Evolutionary conservation across 371 early-diverging fungal genomes (phyloP), one percentile per base, ranked within the genome.

Genomic region (Entomophthora muscae): DNA sequence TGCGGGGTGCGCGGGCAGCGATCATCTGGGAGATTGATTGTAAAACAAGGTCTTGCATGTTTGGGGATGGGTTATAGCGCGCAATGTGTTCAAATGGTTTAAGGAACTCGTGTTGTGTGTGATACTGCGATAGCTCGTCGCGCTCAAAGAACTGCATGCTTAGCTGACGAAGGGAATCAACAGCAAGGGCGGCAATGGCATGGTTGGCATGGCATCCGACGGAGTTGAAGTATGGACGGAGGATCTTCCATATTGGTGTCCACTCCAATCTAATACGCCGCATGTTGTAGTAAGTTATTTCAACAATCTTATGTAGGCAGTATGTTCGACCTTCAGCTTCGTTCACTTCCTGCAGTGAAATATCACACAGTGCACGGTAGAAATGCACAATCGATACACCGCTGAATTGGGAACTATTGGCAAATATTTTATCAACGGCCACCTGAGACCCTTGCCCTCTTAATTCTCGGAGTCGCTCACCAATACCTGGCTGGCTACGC

Each of bases 261-360:
- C 96, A 96, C 73, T 96, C 96, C 67, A 94, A 82, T 69, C 93
- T 83, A 67, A 96, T 96, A 76, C 96, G 89, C 53, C 81, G 83
- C 96, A 96, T 96, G 76, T 96, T 96, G 80, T 96, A 96, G 78
- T 93, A 93, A 0, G 88, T 83, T 29, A 96, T 92, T 66, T 96
- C 96, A 0, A 96, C 93, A 2, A 96, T 80, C 61, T 91, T 85
- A 66, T 88, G 90, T 63, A 94, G 72, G 70, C 89, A 89, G 76
- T 90, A 93, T 85, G 92, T 87, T 10, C 90, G 71, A 24, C 92
- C 79, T 30, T 78, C 76, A 63, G 75, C 64, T 2, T 85, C 80
- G 0, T 83, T 78, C 53, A 95, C 89, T 67, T 93, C 96, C 65
- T 91, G 88, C 89, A 89, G 90, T 5, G 92, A 90, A 0, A 88